A percentile compares a stretch with the other conserved stretches of the same genome.
phyloP scores from a whole-genome alignment of 257 asterid genomes.

The Echium plantagineum region DNA sequence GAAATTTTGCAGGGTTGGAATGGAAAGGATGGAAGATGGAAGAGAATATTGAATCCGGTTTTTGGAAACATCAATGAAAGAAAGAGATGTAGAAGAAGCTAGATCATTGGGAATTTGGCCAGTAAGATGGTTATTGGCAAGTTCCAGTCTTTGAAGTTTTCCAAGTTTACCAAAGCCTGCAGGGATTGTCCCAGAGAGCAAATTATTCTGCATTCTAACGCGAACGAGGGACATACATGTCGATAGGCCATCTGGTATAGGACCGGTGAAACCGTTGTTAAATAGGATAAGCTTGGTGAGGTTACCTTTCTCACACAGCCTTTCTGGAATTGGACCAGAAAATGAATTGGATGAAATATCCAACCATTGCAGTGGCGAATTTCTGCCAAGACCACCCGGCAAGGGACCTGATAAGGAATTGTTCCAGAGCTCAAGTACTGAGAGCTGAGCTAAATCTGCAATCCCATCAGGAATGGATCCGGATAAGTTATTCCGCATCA shows the following conservation, averaged over 20 bases:
- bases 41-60: slow-evolving; percentile 48
- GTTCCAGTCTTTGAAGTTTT: slow-evolving; percentile 50
- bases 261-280: slow-evolving; percentile 55
- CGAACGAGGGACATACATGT: slow-evolving; percentile 48
- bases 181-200: slow-evolving; percentile 50
- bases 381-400: slow-evolving; percentile 45
- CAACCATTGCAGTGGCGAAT: slow-evolving; percentile 49
- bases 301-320: slow-evolving; percentile 45
- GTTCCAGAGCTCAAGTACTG: slow-evolving; percentile 57
- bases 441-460: slow-evolving; percentile 26
- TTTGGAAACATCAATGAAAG: slow-evolving; percentile 51
- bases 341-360: slow-evolving; percentile 52
- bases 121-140: slow-evolving; percentile 43
- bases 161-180: slow-evolving; percentile 49
- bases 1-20: slow-evolving; percentile 45
- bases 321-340: slow-evolving; percentile 39
- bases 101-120: slow-evolving; percentile 58
- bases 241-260: slow-evolving; percentile 48
- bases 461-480: slow-evolving; percentile 44
- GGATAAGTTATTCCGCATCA: slow-evolving; percentile 51
- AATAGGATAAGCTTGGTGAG: slow-evolving; percentile 59
- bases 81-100: slow-evolving; percentile 45
- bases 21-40: slow-evolving; percentile 52
- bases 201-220: slow-evolving; percentile 53
- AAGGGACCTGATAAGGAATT: slow-evolving; percentile 52